Evolutionary conservation across 306 rosid species (phyloP).

Genomic region (Quercus engelmannii): DNA sequence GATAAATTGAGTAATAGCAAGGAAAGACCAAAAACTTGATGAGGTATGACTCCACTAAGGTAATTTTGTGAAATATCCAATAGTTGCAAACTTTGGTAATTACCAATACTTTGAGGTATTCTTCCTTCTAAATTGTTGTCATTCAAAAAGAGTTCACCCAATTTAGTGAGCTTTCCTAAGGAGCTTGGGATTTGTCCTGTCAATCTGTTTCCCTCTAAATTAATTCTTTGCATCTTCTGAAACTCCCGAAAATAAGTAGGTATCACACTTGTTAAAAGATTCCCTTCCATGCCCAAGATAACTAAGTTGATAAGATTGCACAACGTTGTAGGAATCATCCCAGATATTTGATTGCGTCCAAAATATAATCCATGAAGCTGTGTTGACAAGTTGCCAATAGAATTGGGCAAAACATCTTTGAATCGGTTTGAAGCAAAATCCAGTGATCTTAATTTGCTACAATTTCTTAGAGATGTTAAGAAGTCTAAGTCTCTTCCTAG

Average conservation of each 20-base stretch:
- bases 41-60: background rate
- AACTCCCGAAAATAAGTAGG: too few relatives aligned
- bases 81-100: too few relatives aligned
- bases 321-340: slow-evolving; percentile 18
- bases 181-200: slow-evolving; percentile 13
- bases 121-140: too few relatives aligned
- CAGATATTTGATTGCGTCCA: background rate
- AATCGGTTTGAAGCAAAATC: slow-evolving; percentile 1
- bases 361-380: too few relatives aligned
- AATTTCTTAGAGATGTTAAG: slow-evolving; percentile 20
- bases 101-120: too few relatives aligned
- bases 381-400: too few relatives aligned
- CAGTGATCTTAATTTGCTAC: background rate
- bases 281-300: background rate
- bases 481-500: slow-evolving; percentile 32
- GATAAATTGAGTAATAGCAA: slow-evolving; percentile 26
- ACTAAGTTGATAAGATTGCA: slow-evolving; percentile 13
- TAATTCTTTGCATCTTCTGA: background rate
- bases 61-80: background rate
- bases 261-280: too few relatives aligned
- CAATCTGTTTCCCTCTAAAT: slow-evolving; percentile 1
- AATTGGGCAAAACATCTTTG: slow-evolving; percentile 1
- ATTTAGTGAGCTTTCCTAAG: too few relatives aligned
- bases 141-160: fast-evolving
- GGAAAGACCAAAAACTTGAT: background rate